Conservation (phyloP, 768 basidiomycete genomes). For the Leucocoprinus birnbaumii region DNA sequence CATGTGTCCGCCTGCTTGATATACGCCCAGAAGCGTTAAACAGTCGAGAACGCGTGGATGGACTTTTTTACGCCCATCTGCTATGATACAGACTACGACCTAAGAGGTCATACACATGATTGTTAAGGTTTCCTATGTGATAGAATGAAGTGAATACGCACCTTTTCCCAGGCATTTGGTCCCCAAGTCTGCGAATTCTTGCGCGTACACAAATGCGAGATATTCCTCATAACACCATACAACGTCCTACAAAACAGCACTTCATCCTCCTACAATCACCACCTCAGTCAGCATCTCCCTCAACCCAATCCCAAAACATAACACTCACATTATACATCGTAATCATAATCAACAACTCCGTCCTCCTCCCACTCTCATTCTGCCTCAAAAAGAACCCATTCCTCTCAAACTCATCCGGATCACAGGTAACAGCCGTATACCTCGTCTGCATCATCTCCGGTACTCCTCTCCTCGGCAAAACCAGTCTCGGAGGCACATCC, state of each 20-base stretch:
- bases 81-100: constrained; percentile 92
- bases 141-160: constrained; percentile 15
- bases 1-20: constrained; percentile 64
- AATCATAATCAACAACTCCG: constrained; percentile 91
- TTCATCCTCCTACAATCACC: constrained; percentile 71
- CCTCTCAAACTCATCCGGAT: constrained; percentile 88
- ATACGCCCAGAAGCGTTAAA: constrained; percentile 89
- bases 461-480: constrained; percentile 68
- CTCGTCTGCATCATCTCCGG: constrained; percentile 72
- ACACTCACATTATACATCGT: constrained; percentile 89
- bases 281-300: not conserved
- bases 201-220: constrained; percentile 76
- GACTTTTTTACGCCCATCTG: constrained; percentile 80
- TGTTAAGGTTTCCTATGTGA: not conserved
- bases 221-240: constrained; percentile 92
- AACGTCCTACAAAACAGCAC: constrained; percentile 89
- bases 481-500: constrained; percentile 79
- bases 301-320: not conserved
- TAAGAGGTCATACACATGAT: constrained; percentile 20
- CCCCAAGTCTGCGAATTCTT: constrained; percentile 96
- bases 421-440: constrained; percentile 90
- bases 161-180: constrained; percentile 95
- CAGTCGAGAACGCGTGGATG: constrained; percentile 87
- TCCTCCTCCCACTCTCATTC: constrained; percentile 72
- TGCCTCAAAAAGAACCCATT: constrained; percentile 85